Base-by-base conservation (phyloP, 2,329 filamentous ascomycete genomes). In the Hortaea sp. region DNA sequence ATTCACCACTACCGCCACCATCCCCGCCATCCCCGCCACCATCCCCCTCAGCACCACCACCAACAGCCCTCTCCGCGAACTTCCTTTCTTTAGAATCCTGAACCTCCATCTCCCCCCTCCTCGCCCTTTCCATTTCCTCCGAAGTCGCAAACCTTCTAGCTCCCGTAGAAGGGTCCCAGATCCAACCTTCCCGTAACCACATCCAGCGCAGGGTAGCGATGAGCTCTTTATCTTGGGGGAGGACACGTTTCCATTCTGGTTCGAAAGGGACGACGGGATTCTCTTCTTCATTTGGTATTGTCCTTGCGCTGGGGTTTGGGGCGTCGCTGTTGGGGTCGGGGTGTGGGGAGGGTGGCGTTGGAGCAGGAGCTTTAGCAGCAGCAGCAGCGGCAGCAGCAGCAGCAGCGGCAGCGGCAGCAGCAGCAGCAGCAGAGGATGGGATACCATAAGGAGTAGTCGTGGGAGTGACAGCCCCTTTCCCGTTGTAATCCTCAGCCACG, bases 161-260 rank as follows among this genome's bases (percentile, higher is more conserved):
- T 1, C 87, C 88, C 0, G 83, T 88, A 29, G 69, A 63, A 1
- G 80, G 79, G 67, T 94, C 77, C 87, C 88, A 95, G 37, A 81
- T 72, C 76, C 81, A 90, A 0, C 88, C 87, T 57, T 94, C 85
- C 40, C 82, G 79, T 68, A 92, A 77, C 88, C 89, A 95, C 79
- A 88, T 86, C 88, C 89, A 95, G 35, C 83, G 76, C 58, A 95
- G 66, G 66, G 81, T 95, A 0, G 87, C 88, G 39, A 85, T 75
- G n/a, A 95, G 69, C 64, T 95, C 89, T 66, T 95, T 95, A 64
- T 95, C 89, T 39, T 74, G 69, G 0, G 89, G 88, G 42, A 84
- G 62, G 1, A 95, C 88, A 3, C 86, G 77, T 75, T 88, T 92
- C 89, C 89, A 95, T 65, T 95, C 89, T 0, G 88, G 86, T 56